phyloP scores from a whole-genome alignment of 257 asterid genomes.

The Capsicum rhomboideum region DNA sequence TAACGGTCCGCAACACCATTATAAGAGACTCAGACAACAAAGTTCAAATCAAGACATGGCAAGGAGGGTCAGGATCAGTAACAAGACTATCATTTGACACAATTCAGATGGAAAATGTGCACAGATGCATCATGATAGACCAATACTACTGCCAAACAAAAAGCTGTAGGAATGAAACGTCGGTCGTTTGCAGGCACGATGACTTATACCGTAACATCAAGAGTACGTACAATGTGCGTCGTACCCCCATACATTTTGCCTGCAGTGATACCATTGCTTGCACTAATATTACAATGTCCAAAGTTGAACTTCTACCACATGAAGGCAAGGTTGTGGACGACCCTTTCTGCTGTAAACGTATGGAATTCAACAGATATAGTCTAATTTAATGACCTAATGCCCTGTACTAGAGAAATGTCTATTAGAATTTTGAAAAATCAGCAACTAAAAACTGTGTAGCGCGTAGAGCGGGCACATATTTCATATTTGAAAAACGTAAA shows the following conservation, averaged over 20 bases:
- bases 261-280: constrained; percentile 34
- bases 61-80: constrained; percentile 24
- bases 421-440: not conserved
- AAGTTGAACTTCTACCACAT: constrained; percentile 16
- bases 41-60: constrained; percentile 64
- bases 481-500: not conserved
- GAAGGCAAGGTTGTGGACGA: constrained; percentile 76
- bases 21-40: constrained; percentile 65
- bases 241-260: constrained; percentile 78
- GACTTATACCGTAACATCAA: constrained; percentile 63
- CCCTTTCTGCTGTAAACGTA: constrained; percentile 96
- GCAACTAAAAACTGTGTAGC: not conserved
- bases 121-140: constrained; percentile 72
- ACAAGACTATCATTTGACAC: constrained; percentile 59
- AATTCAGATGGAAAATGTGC: constrained; percentile 83
- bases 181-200: constrained; percentile 63
- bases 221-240: constrained; percentile 89
- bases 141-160: constrained; percentile 68
- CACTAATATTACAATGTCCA: constrained; percentile 90
- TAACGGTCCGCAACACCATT: constrained; percentile 56
- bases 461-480: not conserved
- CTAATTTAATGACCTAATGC: not conserved
- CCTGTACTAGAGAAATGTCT: not conserved
- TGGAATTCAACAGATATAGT: constrained; percentile 45
- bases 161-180: constrained; percentile 70